Evolutionary conservation across 164 flowering plant species (phyloP).

Genomic region (Vitis labrusca): DNA sequence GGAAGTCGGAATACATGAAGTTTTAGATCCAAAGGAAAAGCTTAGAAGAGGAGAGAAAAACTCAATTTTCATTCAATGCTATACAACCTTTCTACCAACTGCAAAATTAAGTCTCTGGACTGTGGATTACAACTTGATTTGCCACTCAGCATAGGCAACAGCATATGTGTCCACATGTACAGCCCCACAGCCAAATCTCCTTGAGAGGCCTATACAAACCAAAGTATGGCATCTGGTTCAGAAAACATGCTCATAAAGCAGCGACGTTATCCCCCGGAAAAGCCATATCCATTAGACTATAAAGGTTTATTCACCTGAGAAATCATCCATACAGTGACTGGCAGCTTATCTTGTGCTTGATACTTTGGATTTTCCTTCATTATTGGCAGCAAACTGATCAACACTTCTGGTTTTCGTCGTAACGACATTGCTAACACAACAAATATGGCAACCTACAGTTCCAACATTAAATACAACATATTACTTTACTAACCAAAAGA

Average conservation of each 20-base stretch:
- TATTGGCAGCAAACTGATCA: slow-evolving; percentile 46
- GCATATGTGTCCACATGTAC: slow-evolving; percentile 63
- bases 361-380: slow-evolving; percentile 65
- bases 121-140: slow-evolving; percentile 74
- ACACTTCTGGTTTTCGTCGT: slow-evolving; percentile 77
- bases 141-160: slow-evolving; percentile 66
- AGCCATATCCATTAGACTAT: too few species aligned
- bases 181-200: slow-evolving; percentile 81
- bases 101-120: slow-evolving; percentile 84
- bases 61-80: background rate
- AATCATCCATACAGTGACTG: slow-evolving; percentile 73
- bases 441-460: slow-evolving; percentile 83
- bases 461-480: slow-evolving; percentile 6
- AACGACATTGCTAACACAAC: slow-evolving; percentile 74
- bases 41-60: background rate
- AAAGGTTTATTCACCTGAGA: slow-evolving; percentile 53
- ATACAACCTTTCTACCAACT: slow-evolving; percentile 79
- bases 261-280: too few species aligned
- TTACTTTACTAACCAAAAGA: background rate
- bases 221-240: background rate
- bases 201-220: slow-evolving; percentile 56
- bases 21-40: background rate
- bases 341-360: slow-evolving; percentile 91
- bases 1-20: background rate
- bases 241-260: background rate